Evolutionary conservation across 2,329 filamentous ascomycete species (phyloP).

Genomic region (Monosporascus ibericus): DNA sequence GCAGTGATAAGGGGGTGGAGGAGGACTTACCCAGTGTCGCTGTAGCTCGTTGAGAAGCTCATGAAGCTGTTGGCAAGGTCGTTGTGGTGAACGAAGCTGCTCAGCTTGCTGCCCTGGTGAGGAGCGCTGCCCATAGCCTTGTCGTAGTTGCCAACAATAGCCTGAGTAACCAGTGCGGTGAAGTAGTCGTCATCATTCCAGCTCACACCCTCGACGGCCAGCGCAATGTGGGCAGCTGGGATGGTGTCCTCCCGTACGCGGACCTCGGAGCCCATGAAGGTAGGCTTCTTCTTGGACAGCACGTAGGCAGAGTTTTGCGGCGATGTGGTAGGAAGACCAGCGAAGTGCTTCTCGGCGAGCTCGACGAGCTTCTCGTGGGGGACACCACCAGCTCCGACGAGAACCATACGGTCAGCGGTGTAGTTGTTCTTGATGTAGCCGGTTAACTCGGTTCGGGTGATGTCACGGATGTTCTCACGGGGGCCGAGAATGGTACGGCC

Average conservation of each 20-base stretch:
- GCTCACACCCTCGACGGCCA: constrained; percentile 98
- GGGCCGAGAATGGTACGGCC: constrained; percentile 97
- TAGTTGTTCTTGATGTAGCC: constrained; percentile 99
- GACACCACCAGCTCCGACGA: constrained; percentile 90
- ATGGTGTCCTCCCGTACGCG: constrained; percentile 94
- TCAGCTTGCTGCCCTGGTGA: constrained; percentile 97
- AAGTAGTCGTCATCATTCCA: constrained; percentile 99
- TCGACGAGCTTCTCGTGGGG: constrained; percentile 92
- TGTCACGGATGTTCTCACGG: constrained; percentile 96
- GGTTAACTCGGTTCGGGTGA: constrained; percentile 81
- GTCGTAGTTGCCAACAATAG: constrained; percentile 99
- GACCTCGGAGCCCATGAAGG: constrained; percentile 95
- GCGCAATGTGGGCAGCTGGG: constrained; percentile 93
- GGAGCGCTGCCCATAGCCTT: constrained; percentile 96
- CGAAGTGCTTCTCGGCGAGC: constrained; percentile 94
- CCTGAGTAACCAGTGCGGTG: constrained; percentile 93
- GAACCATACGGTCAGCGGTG: constrained; percentile 98
- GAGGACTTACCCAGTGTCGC: constrained; percentile 83
- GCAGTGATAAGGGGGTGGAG: not conserved
- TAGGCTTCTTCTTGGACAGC: constrained; percentile 79
- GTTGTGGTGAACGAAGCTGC: constrained; percentile 87
- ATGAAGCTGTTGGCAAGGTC: constrained; percentile 99
- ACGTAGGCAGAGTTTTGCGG: constrained; percentile 69
- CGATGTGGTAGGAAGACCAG: constrained; percentile 67
- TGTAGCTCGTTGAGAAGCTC: constrained; percentile 99